Conservation (phyloP, 352 stramenopile species). For the Globisporangium apiculatum region DNA sequence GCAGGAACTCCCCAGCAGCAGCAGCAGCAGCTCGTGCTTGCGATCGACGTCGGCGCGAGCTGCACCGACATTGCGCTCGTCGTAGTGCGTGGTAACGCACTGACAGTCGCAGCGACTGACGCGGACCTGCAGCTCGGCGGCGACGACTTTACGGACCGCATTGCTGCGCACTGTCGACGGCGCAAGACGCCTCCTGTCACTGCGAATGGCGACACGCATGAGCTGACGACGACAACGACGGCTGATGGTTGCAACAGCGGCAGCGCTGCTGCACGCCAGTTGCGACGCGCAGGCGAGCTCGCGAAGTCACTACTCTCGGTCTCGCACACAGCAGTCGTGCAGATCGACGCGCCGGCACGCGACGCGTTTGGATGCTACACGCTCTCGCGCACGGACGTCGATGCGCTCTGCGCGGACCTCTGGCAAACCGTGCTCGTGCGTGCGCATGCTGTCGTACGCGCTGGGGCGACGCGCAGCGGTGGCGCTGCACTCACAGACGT, state of each 20-base stretch:
- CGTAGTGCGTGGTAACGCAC: background rate
- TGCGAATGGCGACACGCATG: no score
- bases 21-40: conserved; percentile 1
- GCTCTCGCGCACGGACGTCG: conserved; percentile 32
- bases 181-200: background rate
- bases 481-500: conserved; percentile 11
- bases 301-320: conserved; percentile 38
- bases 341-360: conserved; percentile 20
- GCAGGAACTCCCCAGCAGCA: conserved; percentile 1
- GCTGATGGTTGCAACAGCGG: background rate
- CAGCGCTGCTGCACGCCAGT: conserved; percentile 7
- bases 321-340: conserved; percentile 22
- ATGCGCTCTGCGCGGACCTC: conserved; percentile 25
- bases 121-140: conserved; percentile 12
- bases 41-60: background rate
- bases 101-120: conserved; percentile 9
- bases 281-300: conserved; percentile 27
- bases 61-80: conserved; percentile 22
- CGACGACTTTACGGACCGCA: conserved; percentile 19
- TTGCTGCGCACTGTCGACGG: conserved; percentile 17
- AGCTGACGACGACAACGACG: no score
- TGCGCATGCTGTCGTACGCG: conserved; percentile 4
- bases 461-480: conserved; percentile 1
- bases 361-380: conserved; percentile 19
- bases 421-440: conserved; percentile 17